A percentile compares a stretch with the other conserved stretches of the same genome.
Conservation (phyloP, 129 eudicot species). For the Deinandra increscens region DNA sequence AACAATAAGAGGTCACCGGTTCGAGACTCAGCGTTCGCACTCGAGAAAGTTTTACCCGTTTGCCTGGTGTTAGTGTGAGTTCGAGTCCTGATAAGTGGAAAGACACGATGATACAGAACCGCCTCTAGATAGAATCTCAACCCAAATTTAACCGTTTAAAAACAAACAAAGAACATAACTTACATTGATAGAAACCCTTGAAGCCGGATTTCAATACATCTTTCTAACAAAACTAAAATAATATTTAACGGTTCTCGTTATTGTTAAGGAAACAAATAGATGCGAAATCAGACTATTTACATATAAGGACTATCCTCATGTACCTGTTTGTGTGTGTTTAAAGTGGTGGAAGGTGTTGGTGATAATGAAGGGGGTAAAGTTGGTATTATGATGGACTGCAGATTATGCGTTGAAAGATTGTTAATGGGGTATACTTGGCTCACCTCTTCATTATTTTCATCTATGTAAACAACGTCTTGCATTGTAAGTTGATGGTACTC, state of each 20-base stretch:
- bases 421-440: constrained; percentile 70
- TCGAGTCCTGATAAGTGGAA: too few species aligned
- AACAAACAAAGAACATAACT: too few species aligned
- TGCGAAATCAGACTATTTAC: constrained; percentile 21
- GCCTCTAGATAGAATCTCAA: too few species aligned
- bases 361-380: constrained; percentile 21
- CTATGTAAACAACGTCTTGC: constrained; percentile 89
- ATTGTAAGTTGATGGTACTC: constrained; percentile 92
- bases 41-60: too few species aligned
- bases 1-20: too few species aligned
- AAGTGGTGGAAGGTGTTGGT: constrained; percentile 23
- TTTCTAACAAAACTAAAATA: constrained; percentile 2
- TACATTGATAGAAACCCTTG: too few species aligned
- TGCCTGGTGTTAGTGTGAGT: too few species aligned
- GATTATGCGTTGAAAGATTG: constrained; percentile 37
- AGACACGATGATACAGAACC: too few species aligned
- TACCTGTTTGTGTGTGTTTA: constrained; percentile 17
- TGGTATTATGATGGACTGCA: constrained; percentile 38
- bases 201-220: neutral
- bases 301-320: constrained; percentile 22
- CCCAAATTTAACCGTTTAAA: too few species aligned
- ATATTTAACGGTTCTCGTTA: neutral
- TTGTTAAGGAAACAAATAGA: neutral
- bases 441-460: constrained; percentile 78
- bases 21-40: too few species aligned